phyloP scores from a whole-genome alignment of 345 rosid species.

The Salix udensis region DNA sequence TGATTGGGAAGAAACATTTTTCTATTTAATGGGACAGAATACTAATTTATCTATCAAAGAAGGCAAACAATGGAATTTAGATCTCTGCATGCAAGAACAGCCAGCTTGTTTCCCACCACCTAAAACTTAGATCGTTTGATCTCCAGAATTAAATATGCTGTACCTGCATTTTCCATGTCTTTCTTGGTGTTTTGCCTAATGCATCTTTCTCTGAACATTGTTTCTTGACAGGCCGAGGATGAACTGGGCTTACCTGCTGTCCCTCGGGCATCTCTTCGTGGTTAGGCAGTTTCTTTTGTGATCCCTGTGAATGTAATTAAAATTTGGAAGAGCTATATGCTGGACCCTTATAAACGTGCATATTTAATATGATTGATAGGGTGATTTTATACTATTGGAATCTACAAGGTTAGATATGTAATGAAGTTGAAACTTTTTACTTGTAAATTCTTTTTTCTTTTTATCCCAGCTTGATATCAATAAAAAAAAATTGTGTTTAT shows the following conservation, averaged over 20 bases:
- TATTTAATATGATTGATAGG: not conserved
- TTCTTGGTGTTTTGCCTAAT: not conserved
- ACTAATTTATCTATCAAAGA: not conserved
- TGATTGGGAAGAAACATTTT: not conserved
- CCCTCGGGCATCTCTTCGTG: constrained; percentile 79
- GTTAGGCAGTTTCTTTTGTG: constrained; percentile 20
- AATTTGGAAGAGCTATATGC: not conserved
- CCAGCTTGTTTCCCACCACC: not conserved
- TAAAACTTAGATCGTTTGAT: not conserved
- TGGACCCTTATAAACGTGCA: constrained; percentile 2
- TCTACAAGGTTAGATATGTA: not conserved
- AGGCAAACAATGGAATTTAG: not conserved
- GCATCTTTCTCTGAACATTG: not conserved
- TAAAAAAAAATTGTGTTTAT: too few relatives aligned
- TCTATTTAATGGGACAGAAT: not conserved
- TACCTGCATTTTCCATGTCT: not conserved
- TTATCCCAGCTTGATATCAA: too few relatives aligned
- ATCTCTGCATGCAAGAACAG: not conserved
- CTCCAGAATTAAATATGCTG: not conserved
- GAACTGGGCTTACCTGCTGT: constrained; percentile 86
- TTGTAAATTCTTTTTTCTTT: too few relatives aligned
- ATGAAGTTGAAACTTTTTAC: not conserved
- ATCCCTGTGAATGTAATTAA: not conserved
- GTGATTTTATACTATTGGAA: not conserved
- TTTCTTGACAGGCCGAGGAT: constrained; percentile 68